Evolutionary conservation across 768 basidiomycete species (phyloP).

Genomic region (Macrolepiota dolichaula): DNA sequence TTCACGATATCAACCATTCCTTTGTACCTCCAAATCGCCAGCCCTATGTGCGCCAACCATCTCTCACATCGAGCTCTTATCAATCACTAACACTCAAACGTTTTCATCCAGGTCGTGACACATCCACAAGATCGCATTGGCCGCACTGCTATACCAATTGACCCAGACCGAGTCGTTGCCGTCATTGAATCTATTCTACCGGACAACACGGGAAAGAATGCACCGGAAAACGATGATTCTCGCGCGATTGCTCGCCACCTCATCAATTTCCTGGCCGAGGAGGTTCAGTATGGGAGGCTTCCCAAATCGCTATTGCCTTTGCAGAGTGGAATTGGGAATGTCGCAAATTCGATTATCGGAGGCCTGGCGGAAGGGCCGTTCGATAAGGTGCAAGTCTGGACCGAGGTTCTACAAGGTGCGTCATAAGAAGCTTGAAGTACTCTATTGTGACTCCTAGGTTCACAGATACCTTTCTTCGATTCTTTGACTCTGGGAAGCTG

Average conservation of each 20-base stretch:
- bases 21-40: slow-evolving; percentile 40
- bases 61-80: too few species aligned
- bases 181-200: slow-evolving; percentile 37
- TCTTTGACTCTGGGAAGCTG: slow-evolving; percentile 45
- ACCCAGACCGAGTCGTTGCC: slow-evolving; percentile 45
- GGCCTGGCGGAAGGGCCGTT: slow-evolving; percentile 46
- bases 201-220: slow-evolving; percentile 43
- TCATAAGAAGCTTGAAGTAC: background rate
- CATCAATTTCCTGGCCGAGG: slow-evolving; percentile 39
- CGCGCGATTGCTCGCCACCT: slow-evolving; percentile 40
- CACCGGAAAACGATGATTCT: slow-evolving; percentile 41
- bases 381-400: slow-evolving; percentile 47
- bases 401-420: slow-evolving; percentile 41
- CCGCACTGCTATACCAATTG: slow-evolving; percentile 40
- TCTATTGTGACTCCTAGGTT: background rate
- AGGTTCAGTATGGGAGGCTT: slow-evolving; percentile 37
- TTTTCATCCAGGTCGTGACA: slow-evolving; percentile 30
- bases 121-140: slow-evolving; percentile 45
- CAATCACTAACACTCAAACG: too few species aligned
- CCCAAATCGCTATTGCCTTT: slow-evolving; percentile 40
- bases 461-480: slow-evolving; percentile 41
- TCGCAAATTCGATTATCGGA: slow-evolving; percentile 48
- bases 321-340: slow-evolving; percentile 47
- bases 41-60: slow-evolving; percentile 29
- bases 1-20: slow-evolving; percentile 46